Evolutionary conservation across 2,329 filamentous ascomycete genomes (phyloP).

Genomic region (Juglanconis sp.): DNA sequence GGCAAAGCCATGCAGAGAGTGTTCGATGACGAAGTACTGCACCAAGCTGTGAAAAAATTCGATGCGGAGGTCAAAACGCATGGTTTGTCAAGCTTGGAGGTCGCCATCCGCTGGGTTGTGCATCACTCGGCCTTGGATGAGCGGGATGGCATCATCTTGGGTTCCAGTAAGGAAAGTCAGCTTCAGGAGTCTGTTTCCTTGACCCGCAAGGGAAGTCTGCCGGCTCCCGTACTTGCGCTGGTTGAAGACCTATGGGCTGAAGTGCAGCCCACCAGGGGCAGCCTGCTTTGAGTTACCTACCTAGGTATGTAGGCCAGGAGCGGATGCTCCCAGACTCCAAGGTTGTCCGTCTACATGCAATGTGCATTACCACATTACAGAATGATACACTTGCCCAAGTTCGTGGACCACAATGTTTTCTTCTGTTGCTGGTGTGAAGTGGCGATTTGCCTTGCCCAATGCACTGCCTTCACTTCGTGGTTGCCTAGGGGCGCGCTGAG

Average conservation of each 20-base stretch:
- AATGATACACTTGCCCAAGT: too few relatives aligned
- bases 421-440: too few relatives aligned
- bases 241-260: constrained; percentile 22
- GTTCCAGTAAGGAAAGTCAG: constrained; percentile 22
- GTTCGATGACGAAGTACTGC: constrained; percentile 15
- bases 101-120: constrained; percentile 12
- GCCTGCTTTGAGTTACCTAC: too few relatives aligned
- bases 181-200: constrained; percentile 28
- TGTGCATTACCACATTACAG: too few relatives aligned
- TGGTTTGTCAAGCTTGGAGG: constrained; percentile 16
- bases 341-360: too few relatives aligned
- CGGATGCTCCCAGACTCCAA: too few relatives aligned
- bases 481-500: too few relatives aligned
- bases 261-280: too few relatives aligned
- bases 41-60: constrained; percentile 13
- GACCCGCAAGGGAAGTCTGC: constrained; percentile 31
- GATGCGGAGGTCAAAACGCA: constrained; percentile 12
- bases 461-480: too few relatives aligned
- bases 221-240: constrained; percentile 21
- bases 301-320: too few relatives aligned
- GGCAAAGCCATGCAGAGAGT: constrained; percentile 10
- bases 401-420: too few relatives aligned
- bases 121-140: constrained; percentile 5
- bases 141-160: constrained; percentile 5
- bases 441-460: too few relatives aligned